Conservation (phyloP, 2,329 filamentous ascomycete genomes). For the Paraphaeosphaeria minitans region DNA sequence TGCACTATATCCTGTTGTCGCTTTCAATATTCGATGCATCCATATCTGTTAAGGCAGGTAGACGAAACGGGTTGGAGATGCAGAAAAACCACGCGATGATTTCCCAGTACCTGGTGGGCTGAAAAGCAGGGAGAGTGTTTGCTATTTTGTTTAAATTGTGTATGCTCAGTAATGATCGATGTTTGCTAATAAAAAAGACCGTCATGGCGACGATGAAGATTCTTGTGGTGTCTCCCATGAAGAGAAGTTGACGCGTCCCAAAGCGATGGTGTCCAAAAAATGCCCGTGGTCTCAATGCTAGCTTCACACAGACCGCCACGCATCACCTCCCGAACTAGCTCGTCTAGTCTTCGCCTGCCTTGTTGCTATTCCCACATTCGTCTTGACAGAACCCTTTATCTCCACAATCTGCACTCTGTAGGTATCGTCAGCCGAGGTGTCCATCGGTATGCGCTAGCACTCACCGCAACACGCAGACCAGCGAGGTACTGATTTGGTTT, state of each 20-base stretch:
- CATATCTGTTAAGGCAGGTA: neutral
- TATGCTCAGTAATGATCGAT: neutral
- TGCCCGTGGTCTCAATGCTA: neutral
- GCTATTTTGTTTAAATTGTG: neutral
- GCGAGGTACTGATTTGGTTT: neutral
- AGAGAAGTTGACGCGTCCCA: neutral
- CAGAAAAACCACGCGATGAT: neutral
- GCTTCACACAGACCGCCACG: neutral
- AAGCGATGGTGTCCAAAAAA: neutral
- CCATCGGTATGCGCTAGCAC: neutral
- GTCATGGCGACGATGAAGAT: neutral
- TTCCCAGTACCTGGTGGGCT: neutral
- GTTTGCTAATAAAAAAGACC: neutral
- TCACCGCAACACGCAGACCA: neutral
- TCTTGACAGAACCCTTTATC: neutral
- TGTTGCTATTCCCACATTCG: neutral
- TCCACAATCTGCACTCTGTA: neutral
- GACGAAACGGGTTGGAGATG: neutral
- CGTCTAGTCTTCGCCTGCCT: neutral
- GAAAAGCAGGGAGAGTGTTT: neutral
- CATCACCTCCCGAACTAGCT: neutral
- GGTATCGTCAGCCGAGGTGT: neutral
- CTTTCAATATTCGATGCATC: neutral
- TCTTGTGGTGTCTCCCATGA: neutral
- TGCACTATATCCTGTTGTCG: neutral